These are phyloP conservation scores for Penicillium glabrum DNA, from an alignment of 2,329 filamentous ascomycete species.

Conservation along the genomic window DNA sequence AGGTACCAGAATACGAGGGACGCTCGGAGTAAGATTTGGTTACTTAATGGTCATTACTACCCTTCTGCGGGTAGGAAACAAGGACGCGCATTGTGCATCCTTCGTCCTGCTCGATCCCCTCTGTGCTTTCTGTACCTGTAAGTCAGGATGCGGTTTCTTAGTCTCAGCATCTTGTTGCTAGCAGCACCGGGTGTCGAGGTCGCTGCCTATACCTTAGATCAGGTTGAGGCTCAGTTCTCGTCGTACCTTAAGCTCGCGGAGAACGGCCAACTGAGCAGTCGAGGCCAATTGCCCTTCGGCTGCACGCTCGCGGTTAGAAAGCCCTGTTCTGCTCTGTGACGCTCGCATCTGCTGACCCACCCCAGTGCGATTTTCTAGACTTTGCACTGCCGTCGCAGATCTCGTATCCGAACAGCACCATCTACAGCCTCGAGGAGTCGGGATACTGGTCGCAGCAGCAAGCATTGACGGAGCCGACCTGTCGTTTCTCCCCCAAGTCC, in stretches of 20 bases:
- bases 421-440: constrained; percentile 20
- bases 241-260: neutral
- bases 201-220: neutral
- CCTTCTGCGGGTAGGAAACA: neutral
- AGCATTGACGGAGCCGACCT: constrained; percentile 32
- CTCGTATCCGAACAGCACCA: constrained; percentile 12
- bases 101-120: neutral
- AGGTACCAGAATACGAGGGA: neutral
- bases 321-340: neutral
- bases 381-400: constrained; percentile 8
- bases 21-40: neutral
- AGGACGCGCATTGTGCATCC: neutral
- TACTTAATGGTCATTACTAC: neutral
- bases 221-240: neutral
- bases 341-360: neutral
- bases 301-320: neutral
- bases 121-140: neutral
- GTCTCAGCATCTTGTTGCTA: neutral
- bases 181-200: neutral
- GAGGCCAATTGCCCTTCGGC: neutral
- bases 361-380: neutral
- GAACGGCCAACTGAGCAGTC: neutral
- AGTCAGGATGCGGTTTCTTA: neutral
- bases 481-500: constrained; percentile 33
- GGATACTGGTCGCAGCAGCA: constrained; percentile 41